These are phyloP conservation scores for Xylariales sp. DNA, from an alignment of 2,329 filamentous ascomycete species.

Conservation along the genomic window DNA sequence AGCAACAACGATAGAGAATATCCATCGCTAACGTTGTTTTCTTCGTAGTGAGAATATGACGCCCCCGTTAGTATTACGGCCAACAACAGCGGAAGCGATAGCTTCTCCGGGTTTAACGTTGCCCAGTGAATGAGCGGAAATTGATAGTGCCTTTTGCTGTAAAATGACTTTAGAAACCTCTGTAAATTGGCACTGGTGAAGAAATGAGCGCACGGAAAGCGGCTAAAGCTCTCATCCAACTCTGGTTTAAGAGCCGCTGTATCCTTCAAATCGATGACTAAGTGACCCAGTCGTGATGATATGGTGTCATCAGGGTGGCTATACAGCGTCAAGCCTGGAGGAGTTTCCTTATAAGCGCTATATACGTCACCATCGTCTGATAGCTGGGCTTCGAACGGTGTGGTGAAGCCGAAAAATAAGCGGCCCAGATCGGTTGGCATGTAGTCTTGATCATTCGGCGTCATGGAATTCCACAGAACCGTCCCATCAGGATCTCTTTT, in stretches of 20 bases:
- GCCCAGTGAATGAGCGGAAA: slow-evolving; percentile 9
- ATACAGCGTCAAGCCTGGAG: slow-evolving; percentile 5
- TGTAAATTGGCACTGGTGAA: slow-evolving; percentile 6
- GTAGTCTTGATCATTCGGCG: not conserved
- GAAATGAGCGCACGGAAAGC: slow-evolving; percentile 2
- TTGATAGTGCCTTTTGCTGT: slow-evolving; percentile 9
- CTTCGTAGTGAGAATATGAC: slow-evolving; percentile 8
- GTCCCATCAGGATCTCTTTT: slow-evolving; percentile 7
- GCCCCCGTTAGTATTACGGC: slow-evolving; percentile 8
- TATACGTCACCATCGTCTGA: slow-evolving; percentile 4
- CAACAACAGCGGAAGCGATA: slow-evolving; percentile 6
- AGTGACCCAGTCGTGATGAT: slow-evolving; percentile 6
- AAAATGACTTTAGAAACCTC: slow-evolving; percentile 6
- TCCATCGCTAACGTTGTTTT: slow-evolving; percentile 5
- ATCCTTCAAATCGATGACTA: too few species aligned
- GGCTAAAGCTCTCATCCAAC: not conserved
- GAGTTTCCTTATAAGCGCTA: slow-evolving; percentile 6
- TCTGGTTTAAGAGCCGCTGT: slow-evolving; percentile 1
- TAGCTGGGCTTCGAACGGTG: slow-evolving; percentile 2
- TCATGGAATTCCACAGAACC: not conserved
- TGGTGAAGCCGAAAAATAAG: too few species aligned
- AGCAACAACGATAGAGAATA: slow-evolving; percentile 6
- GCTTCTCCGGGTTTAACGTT: slow-evolving; percentile 7
- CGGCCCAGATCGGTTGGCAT: slow-evolving; percentile 4
- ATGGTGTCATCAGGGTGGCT: not conserved